Base-by-base conservation (phyloP, 1,139 yeast genomes). In the Zygosaccharomyces sapae region DNA sequence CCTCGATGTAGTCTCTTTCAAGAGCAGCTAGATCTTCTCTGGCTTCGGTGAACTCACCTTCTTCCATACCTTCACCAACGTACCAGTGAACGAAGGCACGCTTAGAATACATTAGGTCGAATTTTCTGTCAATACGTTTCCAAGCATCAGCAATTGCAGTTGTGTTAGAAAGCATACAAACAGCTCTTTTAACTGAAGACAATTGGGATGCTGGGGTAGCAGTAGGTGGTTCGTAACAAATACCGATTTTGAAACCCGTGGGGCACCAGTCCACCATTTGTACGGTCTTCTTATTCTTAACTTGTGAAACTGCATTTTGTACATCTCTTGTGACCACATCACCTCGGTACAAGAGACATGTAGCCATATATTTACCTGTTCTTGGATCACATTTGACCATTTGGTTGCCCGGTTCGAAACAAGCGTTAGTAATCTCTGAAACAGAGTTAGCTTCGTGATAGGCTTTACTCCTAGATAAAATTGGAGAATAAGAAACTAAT, bases 221-320 rank as follows among this genome's bases (percentile, higher is more conserved):
- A 56, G 95, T 88, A 56, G 97, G 97, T 56, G 96, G 95, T 74
- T 92, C 95, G 75, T 86, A 89, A 74, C 97, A 92, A 67, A 92
- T 90, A 77, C 97, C 98, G 69, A 92, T 89, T 80, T 92, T 92
- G 84, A 92, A 92, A 56, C 97, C 97, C 48, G 98, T 92, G 63
- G 98, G 98, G 71, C 97, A 90, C 98, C 98, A 92, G 73, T 92
- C 97, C 56, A 92, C 98, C 72, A 92, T 76, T 76, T 90, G 98
- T 54, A 90, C 95, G 49, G 95, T 80, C 73, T 87, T 90, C 75
- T 87, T 89, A 61, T 95, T 80, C 75, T 90, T 92, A 68, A 89
- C 88, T 70, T 83, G 85, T 30, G 96, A 83, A 54, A 92, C 96
- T 5, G 98, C 94, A 68, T 82, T 87, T 73, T 88, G 96, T 51